Percentiles rank a stretch among this genome's conserved stretches.
phyloP scores from a whole-genome alignment of 805 yeast species.

The Candida xyloterini region DNA sequence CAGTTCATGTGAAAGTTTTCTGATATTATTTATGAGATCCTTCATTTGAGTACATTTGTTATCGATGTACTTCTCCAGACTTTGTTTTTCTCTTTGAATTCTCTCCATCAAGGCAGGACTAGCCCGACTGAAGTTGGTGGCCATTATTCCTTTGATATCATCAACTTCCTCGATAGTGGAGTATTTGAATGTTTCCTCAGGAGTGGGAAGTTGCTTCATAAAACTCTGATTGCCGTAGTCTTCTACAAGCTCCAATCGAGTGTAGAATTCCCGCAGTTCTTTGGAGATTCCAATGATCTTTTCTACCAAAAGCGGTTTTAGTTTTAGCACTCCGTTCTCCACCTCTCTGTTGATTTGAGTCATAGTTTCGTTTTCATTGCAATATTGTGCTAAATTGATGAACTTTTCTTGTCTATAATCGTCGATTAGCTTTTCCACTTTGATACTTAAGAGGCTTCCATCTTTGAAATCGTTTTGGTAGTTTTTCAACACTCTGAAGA shows the following conservation, averaged over 20 bases:
- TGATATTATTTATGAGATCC: constrained; percentile 6
- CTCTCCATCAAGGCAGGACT: constrained; percentile 25
- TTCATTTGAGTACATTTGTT: constrained; percentile 21
- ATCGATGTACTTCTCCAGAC: constrained; percentile 25
- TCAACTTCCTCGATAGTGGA: constrained; percentile 20
- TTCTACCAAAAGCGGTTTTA: constrained; percentile 27
- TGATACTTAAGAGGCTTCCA: constrained; percentile 15
- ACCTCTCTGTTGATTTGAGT: constrained; percentile 19
- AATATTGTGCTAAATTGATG: constrained; percentile 19
- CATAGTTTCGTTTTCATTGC: constrained; percentile 26
- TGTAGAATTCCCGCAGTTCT: constrained; percentile 25
- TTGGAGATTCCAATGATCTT: constrained; percentile 23
- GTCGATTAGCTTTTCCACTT: constrained; percentile 20
- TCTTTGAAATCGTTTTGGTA: constrained; percentile 16
- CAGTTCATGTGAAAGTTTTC: constrained; percentile 9
- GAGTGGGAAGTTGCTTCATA: constrained; percentile 25
- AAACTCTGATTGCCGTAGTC: constrained; percentile 19
- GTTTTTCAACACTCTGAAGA: constrained; percentile 18
- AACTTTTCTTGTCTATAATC: constrained; percentile 22
- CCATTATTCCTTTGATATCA: constrained; percentile 26
- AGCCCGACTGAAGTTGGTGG: constrained; percentile 27
- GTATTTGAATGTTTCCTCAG: constrained; percentile 20
- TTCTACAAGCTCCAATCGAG: constrained; percentile 20
- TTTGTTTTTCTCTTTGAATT: constrained; percentile 30
- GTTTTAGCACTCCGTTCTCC: constrained; percentile 20